Evolutionary conservation across 148 eudicot species (phyloP).

Genomic region (Vaccinium vitisidaea): DNA sequence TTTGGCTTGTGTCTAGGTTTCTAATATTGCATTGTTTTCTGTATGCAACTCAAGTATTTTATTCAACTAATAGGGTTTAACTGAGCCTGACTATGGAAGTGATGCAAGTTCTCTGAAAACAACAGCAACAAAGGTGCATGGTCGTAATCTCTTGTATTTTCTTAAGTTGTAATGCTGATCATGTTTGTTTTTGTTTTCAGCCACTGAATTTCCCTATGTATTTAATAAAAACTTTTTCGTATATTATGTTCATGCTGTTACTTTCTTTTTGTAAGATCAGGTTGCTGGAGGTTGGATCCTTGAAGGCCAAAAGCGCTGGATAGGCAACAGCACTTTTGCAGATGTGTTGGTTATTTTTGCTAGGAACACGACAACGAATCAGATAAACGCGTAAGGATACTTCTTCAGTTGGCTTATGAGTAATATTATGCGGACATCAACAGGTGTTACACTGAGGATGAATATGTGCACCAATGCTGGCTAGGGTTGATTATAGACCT

Average conservation of each 20-base stretch:
- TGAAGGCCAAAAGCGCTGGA: conserved; percentile 98
- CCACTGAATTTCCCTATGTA: background rate
- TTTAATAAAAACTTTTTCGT: background rate
- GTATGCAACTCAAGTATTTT: background rate
- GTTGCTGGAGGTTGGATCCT: conserved; percentile 95
- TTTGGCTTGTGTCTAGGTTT: background rate
- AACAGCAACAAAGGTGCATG: conserved; percentile 75
- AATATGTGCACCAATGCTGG: background rate
- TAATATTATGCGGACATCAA: background rate
- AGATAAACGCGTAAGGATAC: conserved; percentile 75
- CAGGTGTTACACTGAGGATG: background rate
- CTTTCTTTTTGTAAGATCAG: conserved; percentile 32
- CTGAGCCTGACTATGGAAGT: conserved; percentile 97
- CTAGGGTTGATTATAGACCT: background rate
- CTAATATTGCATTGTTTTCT: background rate
- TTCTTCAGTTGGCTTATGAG: background rate
- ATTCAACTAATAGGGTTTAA: conserved; percentile 55
- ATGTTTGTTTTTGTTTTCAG: conserved; percentile 6
- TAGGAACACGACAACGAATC: conserved; percentile 68
- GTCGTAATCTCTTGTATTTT: conserved; percentile 11
- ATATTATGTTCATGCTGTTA: conserved; percentile 12
- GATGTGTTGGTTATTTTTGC: conserved; percentile 84
- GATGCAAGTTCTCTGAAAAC: conserved; percentile 91
- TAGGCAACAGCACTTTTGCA: conserved; percentile 94
- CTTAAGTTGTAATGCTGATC: background rate